Evolutionary conservation across 169 alveolate species (phyloP), one percentile per base, ranked within the genome.

Genomic region (Eimeria tenella): DNA sequence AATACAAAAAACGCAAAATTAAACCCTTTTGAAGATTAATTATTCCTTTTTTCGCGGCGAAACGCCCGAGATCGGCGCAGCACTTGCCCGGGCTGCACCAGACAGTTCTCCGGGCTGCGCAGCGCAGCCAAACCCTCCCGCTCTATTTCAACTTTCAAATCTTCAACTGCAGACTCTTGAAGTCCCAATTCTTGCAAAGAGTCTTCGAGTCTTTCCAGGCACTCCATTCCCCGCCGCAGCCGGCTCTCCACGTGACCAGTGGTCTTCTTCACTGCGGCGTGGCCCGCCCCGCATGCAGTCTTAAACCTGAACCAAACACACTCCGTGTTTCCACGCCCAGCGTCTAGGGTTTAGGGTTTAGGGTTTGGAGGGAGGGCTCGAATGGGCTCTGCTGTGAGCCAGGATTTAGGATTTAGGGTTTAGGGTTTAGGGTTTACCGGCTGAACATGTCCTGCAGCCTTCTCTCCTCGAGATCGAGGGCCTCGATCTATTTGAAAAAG

Each of bases 171-270:
- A 60, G 96, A 96, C 60, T 95, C 96, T 17, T 96, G 95, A 56
- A 89, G 95, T 56, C 96, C 97, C 31, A 97, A 96, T 88, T 97
- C 94, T 63, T 95, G 95, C 49, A 93, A 86, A 5, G 98, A 96
- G 21, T 91, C 97, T 58, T 95, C 96, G 31, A 96, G 90, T 73
- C 94, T 96, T n/a, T 87, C 82, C 17, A 96, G 81, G 93, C 98
- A 96, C 49, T 96, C 96, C 55, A 93, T 81, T 9, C 95, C 91
- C 84, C 88, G 93, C 31, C 13, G 11, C 31, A 68, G 31, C 49
- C 77, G 77, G 77, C 49, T 68, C 31, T 68, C 77, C 13, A 68
- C n/a, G n/a, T 68, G 77, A 13, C 77, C 77, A 68, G n/a, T n/a
- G 31, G 77, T 68, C n/a, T 68, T 3, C 49, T 68, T 68, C n/a